A percentile compares a stretch with the other conserved stretches of the same genome.
These are phyloP conservation scores for Yamadazyma scolyti DNA, from an alignment of 805 yeast genomes.

Conservation along the genomic window DNA sequence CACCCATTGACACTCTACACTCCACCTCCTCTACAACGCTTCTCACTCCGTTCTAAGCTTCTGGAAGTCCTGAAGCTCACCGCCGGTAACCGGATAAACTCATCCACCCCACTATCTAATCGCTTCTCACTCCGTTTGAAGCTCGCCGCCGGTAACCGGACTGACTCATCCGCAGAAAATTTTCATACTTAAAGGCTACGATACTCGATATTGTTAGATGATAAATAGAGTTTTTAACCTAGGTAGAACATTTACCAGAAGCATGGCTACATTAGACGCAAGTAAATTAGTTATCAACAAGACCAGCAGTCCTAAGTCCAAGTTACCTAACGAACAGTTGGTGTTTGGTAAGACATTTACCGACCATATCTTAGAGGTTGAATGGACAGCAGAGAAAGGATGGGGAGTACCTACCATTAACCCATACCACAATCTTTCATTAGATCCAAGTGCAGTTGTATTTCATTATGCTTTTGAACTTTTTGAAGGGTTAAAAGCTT, in stretches of 20 bases:
- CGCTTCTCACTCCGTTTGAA: no score
- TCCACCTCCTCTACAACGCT: no score
- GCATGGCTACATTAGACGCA: constrained; percentile 30
- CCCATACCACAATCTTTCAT: constrained; percentile 71
- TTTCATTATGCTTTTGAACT: constrained; percentile 94
- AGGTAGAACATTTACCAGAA: constrained; percentile 1
- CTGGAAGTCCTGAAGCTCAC: no score
- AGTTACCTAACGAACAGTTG: constrained; percentile 36
- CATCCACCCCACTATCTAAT: no score
- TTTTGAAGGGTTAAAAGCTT: constrained; percentile 96
- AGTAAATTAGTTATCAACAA: constrained; percentile 32
- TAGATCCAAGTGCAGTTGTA: constrained; percentile 89
- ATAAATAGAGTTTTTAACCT: background rate
- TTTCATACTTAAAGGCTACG: no score
- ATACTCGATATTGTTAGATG: no score
- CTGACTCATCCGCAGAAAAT: no score
- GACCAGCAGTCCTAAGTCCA: constrained; percentile 33
- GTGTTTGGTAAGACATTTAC: constrained; percentile 59
- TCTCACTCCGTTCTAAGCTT: no score
- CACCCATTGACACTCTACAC: no score
- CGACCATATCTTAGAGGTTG: constrained; percentile 82
- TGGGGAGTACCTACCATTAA: constrained; percentile 88
- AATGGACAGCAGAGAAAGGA: constrained; percentile 74
- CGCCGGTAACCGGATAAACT: no score
- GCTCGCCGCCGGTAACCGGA: no score